Evolutionary conservation across 2,329 filamentous ascomycete genomes (phyloP).

Genomic region (Diaporthe longicolla): DNA sequence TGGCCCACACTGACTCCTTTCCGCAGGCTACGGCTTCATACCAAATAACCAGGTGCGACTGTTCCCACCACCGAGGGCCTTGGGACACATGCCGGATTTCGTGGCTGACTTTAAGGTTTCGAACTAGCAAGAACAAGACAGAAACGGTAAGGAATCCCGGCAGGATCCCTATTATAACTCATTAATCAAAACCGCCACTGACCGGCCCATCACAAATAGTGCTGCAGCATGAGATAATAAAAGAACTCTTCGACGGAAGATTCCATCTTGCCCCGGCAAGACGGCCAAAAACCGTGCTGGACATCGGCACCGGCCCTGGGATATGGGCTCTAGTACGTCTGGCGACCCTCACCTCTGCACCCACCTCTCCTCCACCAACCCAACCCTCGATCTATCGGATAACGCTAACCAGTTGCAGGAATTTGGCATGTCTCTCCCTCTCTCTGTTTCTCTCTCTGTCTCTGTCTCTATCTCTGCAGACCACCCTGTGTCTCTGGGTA

Average conservation of each 20-base stretch:
- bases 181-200: slow-evolving; percentile 1
- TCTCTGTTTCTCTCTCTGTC: not conserved
- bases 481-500: not conserved
- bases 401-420: slow-evolving; percentile 43
- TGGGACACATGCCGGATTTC: not conserved
- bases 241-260: slow-evolving; percentile 49
- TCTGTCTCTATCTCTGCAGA: slow-evolving; percentile 1
- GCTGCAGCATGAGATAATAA: slow-evolving; percentile 50
- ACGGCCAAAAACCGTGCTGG: slow-evolving; percentile 48
- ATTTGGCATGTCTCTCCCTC: slow-evolving; percentile 44
- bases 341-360: not conserved
- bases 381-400: slow-evolving; percentile 3
- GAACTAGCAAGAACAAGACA: slow-evolving; percentile 49
- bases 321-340: slow-evolving; percentile 49
- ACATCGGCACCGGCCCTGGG: slow-evolving; percentile 50
- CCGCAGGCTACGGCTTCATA: slow-evolving; percentile 36
- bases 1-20: not conserved
- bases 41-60: slow-evolving; percentile 46
- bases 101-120: slow-evolving; percentile 42
- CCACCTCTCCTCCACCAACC: slow-evolving; percentile 23
- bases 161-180: not conserved
- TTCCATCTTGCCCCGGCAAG: slow-evolving; percentile 49
- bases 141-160: slow-evolving; percentile 47
- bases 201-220: slow-evolving; percentile 39
- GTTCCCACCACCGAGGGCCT: too few species aligned